Base-by-base conservation (phyloP, 2,329 filamentous ascomycete genomes). In the Calonectria pteridis region DNA sequence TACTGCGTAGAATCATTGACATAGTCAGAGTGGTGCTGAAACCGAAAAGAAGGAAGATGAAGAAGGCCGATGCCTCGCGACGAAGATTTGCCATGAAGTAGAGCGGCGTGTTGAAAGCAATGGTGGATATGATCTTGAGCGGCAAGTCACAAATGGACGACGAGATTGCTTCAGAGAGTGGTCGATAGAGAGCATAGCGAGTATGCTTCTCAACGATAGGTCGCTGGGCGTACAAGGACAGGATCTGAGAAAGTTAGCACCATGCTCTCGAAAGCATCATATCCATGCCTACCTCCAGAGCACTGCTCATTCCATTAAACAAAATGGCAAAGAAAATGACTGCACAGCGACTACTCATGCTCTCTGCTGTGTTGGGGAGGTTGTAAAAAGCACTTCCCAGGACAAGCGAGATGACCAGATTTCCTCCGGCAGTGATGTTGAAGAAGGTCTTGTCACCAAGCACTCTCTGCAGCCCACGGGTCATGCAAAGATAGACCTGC, bases 301-400 rank as follows among this genome's bases (percentile, higher is more conserved):
- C 75, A 63, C 80, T 81, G 2, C 77, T 76, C 4, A 90, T 83
- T 4, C 87, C 88, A 74, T 90, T 90, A 66, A 89, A 84, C 16
- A 91, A 76, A 43, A 89, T 82, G 7, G 87, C 86, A 68, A 90
- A 85, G 81, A 91, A 91, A 0, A 90, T 77, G 9, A 88, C 81
- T 3, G 85, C 83, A 16, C 87, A 87, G 23, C 86, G 85, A 4
- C 85, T 81, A 67, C 84, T 85, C 73, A 90, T 88, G 6, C 83
- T 85, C 4, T 79, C 80, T 0, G 88, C 86, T 14, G 83, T 84
- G 14, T 83, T 59, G 0, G 85, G 84, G 0, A 86, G 83, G n/a
- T 86, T 84, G 75, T 82, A 90, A 78, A 88, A 90, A 51, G 89
- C 84, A 29, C 84, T 87, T 51, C 88, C 87, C 65, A 89, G 84